Evolutionary conservation across 208 protist genomes (phyloP), one percentile per base, ranked within the genome.

Genomic region (Trypanosoma scelopori): DNA sequence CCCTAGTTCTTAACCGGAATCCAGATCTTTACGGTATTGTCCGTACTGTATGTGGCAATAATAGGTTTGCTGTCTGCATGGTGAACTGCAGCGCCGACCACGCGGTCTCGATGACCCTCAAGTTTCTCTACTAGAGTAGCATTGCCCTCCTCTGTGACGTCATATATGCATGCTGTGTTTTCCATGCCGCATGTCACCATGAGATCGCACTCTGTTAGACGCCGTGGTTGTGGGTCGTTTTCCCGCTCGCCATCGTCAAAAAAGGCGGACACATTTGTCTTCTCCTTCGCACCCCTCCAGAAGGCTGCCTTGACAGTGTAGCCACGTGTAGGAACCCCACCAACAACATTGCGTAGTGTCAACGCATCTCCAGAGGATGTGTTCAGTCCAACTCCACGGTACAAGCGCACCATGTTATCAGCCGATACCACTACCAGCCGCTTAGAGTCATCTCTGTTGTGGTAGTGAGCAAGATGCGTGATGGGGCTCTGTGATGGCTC

Each of bases 171-270:
- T 15, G 87, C 90, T 0, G 81, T 85, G 78, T 93, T 90, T 55
- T 90, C 86, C 0, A 76, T 65, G 5, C 90, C 90, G 43, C 76
- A 80, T 5, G 82, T 87, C 48, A 92, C 80, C 46, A 91, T 56
- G 18, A 95, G 56, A 55, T 95, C 90, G 62, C 87, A 89, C 71
- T 95, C 83, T 30, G 79, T 85, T 58, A 95, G 39, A 5, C 78
- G 85, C 42, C 89, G 81, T 43, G 65, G 30, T 28, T 64, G 69
- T 59, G 56, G 45, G 68, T 92, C 79, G 16, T 63, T 65, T 55
- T 95, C 90, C 76, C 85, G 85, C 74, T 95, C 89, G 7, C 76
- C 84, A 62, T 95, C 90, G 61, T 95, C 90, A 43, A 90, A 82
- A 58, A 93, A 92, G 9, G 79, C 67, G 1, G 90, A 84, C 15